A percentile compares a stretch with the other conserved stretches of the same genome.
Conservation (phyloP, 495 filamentous ascomycete species). For the Pseudoneurospora amorphoporcata region DNA sequence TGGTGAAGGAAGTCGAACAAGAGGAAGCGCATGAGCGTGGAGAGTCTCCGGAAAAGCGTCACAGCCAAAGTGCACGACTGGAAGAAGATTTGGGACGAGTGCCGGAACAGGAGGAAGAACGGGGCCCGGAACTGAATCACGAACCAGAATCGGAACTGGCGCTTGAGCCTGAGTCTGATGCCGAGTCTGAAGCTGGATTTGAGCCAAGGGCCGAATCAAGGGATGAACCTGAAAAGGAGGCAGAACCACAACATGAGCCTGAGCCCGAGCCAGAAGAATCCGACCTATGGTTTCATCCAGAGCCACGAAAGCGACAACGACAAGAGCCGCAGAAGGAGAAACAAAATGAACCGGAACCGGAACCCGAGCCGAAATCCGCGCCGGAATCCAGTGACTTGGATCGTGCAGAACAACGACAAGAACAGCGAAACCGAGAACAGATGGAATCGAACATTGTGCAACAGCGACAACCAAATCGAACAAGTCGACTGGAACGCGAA, state of each 20-base stretch:
- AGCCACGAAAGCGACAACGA: not conserved
- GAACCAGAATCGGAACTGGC: not conserved
- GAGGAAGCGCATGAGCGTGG: not conserved
- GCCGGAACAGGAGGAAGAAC: slow-evolving; percentile 12
- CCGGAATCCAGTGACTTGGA: not conserved
- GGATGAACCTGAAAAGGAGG: not conserved
- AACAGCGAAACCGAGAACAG: not conserved
- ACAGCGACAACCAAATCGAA: not conserved
- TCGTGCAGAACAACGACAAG: not conserved
- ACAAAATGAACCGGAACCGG: not conserved
- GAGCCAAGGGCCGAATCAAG: not conserved
- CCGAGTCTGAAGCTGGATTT: not conserved
- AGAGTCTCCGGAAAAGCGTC: not conserved
- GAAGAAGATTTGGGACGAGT: slow-evolving; percentile 14
- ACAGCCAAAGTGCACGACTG: not conserved
- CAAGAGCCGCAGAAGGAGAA: not conserved
- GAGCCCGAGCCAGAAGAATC: not conserved
- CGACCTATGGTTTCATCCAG: not conserved
- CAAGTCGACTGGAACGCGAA: not conserved
- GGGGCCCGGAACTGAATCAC: not conserved
- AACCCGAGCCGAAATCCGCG: not conserved
- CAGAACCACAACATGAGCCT: not conserved
- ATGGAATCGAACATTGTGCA: not conserved
- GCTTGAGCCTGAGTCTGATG: not conserved
- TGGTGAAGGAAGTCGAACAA: not conserved